A percentile compares a stretch with the other conserved stretches of the same genome.
Conservation (phyloP, 1,284 basidiomycete species). For the Peniophora sp. region DNA sequence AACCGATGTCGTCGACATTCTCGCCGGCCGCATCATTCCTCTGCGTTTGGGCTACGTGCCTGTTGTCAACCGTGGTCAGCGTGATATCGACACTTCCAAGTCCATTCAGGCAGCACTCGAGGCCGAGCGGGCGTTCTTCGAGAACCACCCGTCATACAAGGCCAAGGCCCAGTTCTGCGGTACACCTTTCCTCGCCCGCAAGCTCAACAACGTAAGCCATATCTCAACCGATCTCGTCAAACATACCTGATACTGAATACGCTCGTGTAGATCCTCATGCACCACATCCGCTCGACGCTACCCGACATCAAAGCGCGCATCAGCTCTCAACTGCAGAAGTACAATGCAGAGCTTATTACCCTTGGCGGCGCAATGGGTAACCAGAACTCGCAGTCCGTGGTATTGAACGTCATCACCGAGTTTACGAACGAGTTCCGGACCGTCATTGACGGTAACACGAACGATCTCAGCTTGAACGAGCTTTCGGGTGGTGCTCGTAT, state of each 20-base stretch:
- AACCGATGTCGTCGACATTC: conserved; percentile 97
- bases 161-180: conserved; percentile 94
- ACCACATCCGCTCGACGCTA: conserved; percentile 92
- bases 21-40: conserved; percentile 94
- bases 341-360: conserved; percentile 73
- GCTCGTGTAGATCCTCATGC: conserved; percentile 80
- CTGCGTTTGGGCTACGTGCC: conserved; percentile 95
- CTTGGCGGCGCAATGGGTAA: conserved; percentile 88
- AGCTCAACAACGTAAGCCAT: conserved; percentile 81
- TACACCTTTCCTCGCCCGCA: conserved; percentile 94
- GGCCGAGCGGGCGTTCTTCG: conserved; percentile 87
- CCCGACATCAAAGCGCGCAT: conserved; percentile 97
- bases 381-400: conserved; percentile 79
- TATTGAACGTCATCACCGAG: conserved; percentile 94
- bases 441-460: conserved; percentile 94
- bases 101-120: conserved; percentile 83
- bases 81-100: conserved; percentile 89
- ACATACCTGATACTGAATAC: neutral
- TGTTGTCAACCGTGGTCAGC: conserved; percentile 95
- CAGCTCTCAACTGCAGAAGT: conserved; percentile 80
- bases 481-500: conserved; percentile 96
- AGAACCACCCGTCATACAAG: conserved; percentile 88
- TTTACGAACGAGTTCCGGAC: conserved; percentile 96
- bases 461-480: conserved; percentile 91
- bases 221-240: conserved; percentile 1